Percentiles rank a stretch among this genome's conserved stretches.
These are phyloP conservation scores for Golubevia pallescens DNA, from an alignment of 1,284 basidiomycete species.

Conservation along the genomic window DNA sequence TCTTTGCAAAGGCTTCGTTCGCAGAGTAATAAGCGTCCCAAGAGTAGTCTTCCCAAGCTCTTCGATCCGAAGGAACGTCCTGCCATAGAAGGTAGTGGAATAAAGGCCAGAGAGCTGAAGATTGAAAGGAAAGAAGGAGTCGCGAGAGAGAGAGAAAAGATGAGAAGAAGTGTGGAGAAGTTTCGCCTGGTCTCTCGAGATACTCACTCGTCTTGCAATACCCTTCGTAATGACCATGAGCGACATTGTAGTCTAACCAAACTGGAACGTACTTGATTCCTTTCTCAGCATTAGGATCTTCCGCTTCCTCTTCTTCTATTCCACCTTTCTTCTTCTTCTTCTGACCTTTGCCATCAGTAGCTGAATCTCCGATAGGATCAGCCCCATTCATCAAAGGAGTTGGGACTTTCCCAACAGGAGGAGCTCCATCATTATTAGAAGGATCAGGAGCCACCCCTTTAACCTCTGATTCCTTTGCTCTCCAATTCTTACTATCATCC, in stretches of 20 bases:
- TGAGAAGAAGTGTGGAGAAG: background rate
- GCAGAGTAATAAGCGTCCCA: conserved; percentile 85
- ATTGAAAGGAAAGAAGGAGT: background rate
- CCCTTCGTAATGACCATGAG: conserved; percentile 87
- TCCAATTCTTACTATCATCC: conserved; percentile 48
- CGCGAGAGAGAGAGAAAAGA: background rate
- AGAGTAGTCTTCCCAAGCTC: conserved; percentile 73
- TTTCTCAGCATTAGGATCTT: conserved; percentile 19
- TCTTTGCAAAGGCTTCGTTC: conserved; percentile 83
- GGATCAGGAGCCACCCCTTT: conserved; percentile 27
- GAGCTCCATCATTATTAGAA: conserved; percentile 16
- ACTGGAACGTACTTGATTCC: conserved; percentile 79
- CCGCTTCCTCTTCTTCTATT: conserved; percentile 68
- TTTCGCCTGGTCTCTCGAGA: background rate
- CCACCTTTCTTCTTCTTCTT: conserved; percentile 70
- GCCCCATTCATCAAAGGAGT: conserved; percentile 50
- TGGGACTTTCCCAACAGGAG: conserved; percentile 26
- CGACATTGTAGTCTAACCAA: conserved; percentile 87
- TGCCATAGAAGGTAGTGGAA: conserved; percentile 99
- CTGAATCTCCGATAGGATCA: conserved; percentile 61
- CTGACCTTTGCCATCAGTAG: conserved; percentile 70
- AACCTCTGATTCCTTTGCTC: conserved; percentile 33
- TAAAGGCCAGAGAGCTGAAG: conserved; percentile 87
- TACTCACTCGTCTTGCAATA: conserved; percentile 93
- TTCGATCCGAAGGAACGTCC: conserved; percentile 71